phyloP scores from a whole-genome alignment of 2,329 filamentous ascomycete species.

The Epichloe sibirici region DNA sequence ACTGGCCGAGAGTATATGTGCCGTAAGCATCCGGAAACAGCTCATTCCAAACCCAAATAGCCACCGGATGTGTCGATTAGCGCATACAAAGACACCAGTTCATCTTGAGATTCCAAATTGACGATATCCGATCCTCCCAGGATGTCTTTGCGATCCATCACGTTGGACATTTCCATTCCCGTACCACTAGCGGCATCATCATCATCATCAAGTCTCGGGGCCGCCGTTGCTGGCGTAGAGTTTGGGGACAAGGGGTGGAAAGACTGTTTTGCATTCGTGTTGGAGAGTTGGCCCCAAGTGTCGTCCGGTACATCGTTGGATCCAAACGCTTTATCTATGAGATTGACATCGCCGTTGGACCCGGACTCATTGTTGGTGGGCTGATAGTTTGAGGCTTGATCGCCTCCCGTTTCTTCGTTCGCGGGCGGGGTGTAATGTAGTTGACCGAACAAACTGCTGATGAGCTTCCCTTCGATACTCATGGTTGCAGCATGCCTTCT shows the following conservation, averaged over 20 bases:
- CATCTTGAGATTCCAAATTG: conserved; percentile 1
- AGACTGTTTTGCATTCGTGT: background rate
- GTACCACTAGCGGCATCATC: background rate
- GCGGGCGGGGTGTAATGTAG: conserved; percentile 8
- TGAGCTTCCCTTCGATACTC: conserved; percentile 13
- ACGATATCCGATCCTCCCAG: background rate
- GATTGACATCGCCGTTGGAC: background rate
- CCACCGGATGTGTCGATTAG: conserved; percentile 1
- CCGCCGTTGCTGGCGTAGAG: background rate
- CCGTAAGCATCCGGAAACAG: background rate
- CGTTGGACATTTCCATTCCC: background rate
- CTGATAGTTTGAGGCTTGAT: background rate
- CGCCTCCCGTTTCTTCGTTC: background rate
- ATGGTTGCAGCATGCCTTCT: conserved; percentile 8
- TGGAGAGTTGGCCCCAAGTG: background rate
- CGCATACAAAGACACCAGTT: conserved; percentile 1
- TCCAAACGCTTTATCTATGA: background rate
- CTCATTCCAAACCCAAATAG: background rate
- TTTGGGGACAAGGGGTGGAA: background rate
- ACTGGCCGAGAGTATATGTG: too few species aligned
- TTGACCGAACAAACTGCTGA: conserved; percentile 15
- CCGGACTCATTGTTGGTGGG: background rate
- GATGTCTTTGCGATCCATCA: background rate
- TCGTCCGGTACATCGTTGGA: background rate
- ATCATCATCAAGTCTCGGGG: background rate